A percentile compares a stretch with the other conserved stretches of the same genome.
Evolutionary conservation across 2,329 filamentous ascomycete species (phyloP).

Genomic region (Decorospora gaudefroyi): DNA sequence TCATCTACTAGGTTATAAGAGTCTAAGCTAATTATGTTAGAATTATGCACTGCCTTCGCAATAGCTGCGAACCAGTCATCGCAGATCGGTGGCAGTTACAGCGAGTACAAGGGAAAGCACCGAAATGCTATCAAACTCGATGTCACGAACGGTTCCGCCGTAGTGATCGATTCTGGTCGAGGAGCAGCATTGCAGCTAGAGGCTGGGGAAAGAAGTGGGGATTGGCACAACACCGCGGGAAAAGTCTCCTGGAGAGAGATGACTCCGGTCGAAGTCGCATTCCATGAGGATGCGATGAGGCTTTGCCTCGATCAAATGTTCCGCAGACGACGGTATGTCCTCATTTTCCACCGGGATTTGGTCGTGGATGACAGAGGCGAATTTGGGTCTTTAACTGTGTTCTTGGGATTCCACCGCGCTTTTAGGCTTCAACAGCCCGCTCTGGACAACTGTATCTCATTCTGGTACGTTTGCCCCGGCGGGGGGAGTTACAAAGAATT

Average conservation of each 20-base stretch:
- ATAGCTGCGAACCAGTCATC: neutral
- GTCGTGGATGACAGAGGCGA: neutral
- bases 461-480: neutral
- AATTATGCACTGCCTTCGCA: neutral
- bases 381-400: neutral
- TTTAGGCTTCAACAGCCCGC: neutral
- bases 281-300: no score
- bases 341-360: no score
- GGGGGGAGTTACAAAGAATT: no score
- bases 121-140: neutral
- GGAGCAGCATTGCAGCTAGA: neutral
- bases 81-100: neutral
- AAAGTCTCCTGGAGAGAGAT: no score
- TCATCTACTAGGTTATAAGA: no score
- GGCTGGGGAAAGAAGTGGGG: no score
- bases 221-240: no score
- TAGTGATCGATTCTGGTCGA: neutral
- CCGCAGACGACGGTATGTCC: no score
- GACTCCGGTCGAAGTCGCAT: no score
- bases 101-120: neutral
- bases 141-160: neutral
- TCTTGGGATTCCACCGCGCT: neutral
- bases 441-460: neutral
- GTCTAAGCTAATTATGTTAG: no score
- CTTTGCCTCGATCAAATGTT: no score